A percentile compares a stretch with the other conserved stretches of the same genome.
phyloP scores from a whole-genome alignment of 768 basidiomycete genomes.

The Lyophyllum semitale region DNA sequence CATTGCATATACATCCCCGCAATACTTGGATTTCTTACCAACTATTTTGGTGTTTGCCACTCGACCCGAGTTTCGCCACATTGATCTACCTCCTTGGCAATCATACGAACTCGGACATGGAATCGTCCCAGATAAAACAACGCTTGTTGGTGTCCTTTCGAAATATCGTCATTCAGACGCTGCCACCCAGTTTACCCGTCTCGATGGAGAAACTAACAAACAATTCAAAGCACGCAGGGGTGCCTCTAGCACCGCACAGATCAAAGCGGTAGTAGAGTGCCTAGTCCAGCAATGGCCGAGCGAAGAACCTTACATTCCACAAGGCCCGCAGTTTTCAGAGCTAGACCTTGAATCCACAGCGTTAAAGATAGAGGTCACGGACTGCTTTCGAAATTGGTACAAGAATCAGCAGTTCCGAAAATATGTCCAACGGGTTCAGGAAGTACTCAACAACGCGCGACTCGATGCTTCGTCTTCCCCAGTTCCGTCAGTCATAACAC shows the following conservation, averaged over 20 bases:
- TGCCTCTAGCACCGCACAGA: not conserved
- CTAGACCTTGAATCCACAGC: not conserved
- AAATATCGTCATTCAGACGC: not conserved
- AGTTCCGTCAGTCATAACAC: not conserved
- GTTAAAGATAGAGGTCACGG: not conserved
- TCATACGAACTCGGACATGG: slow-evolving; percentile 22
- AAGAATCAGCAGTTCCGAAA: slow-evolving; percentile 15
- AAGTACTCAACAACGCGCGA: slow-evolving; percentile 1
- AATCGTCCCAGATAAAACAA: slow-evolving; percentile 14
- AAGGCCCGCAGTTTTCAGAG: not conserved
- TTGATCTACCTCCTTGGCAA: slow-evolving; percentile 16
- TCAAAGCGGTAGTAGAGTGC: not conserved
- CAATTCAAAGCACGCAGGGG: not conserved
- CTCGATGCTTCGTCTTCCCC: not conserved
- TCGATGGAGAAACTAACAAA: not conserved
- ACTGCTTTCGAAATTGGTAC: slow-evolving; percentile 10
- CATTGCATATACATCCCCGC: slow-evolving; percentile 27
- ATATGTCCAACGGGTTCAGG: slow-evolving; percentile 14
- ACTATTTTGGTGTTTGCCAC: slow-evolving; percentile 34
- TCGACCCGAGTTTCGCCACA: slow-evolving; percentile 8
- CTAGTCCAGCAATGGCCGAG: not conserved
- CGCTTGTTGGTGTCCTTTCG: not conserved
- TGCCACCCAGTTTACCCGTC: not conserved
- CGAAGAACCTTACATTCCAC: not conserved
- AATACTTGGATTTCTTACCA: slow-evolving; percentile 17